A percentile compares a stretch with the other conserved stretches of the same genome.
Conservation (phyloP, 2,329 filamentous ascomycete species). For the Parascedosporium putredinis region DNA sequence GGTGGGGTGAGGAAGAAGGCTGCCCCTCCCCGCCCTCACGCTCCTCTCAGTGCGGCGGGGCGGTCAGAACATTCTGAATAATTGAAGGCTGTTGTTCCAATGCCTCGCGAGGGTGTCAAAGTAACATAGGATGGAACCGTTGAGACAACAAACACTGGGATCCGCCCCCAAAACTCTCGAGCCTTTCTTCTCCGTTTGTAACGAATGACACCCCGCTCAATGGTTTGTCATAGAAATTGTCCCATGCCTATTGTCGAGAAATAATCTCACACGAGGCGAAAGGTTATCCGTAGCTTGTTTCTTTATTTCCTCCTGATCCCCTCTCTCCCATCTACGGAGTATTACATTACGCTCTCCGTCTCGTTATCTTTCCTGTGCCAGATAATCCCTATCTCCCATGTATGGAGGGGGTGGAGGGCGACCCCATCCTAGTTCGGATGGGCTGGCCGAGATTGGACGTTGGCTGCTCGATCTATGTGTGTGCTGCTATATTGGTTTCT, state of each 20-base stretch:
- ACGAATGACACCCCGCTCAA: not conserved
- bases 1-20: too few species aligned
- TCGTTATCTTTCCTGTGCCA: not conserved
- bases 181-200: too few species aligned
- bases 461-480: too few species aligned
- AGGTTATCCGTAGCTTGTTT: not conserved
- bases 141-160: not conserved
- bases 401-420: too few species aligned
- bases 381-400: not conserved
- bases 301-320: too few species aligned
- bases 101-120: not conserved
- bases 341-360: not conserved
- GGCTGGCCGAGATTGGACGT: not conserved
- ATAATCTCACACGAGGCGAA: not conserved
- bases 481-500: too few species aligned
- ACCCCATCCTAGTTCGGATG: not conserved
- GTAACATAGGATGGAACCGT: not conserved
- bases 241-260: not conserved
- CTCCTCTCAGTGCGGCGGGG: too few species aligned
- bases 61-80: not conserved
- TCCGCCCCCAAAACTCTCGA: not conserved
- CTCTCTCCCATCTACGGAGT: too few species aligned
- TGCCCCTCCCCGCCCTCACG: too few species aligned
- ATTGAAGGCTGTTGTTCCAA: not conserved
- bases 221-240: slow-evolving; percentile 1